These are phyloP conservation scores for Saccharomycopsis javanensis DNA, from an alignment of 805 yeast species.

Conservation along the genomic window DNA sequence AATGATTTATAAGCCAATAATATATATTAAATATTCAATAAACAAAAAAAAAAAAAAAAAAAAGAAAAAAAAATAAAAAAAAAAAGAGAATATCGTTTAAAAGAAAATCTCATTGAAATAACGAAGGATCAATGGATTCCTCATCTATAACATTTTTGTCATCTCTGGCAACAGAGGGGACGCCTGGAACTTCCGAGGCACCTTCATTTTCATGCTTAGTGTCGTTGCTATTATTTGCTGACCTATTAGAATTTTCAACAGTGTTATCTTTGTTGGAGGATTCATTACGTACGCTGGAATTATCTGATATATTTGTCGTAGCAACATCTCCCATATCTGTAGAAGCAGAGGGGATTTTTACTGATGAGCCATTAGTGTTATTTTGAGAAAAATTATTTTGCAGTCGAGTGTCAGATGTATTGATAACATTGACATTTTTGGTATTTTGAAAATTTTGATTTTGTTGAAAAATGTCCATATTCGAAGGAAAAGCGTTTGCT, in stretches of 20 bases:
- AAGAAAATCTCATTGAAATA: background rate
- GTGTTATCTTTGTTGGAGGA: background rate
- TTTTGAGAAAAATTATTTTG: background rate
- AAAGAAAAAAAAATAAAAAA: background rate
- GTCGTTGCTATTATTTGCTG: background rate
- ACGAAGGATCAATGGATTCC: background rate
- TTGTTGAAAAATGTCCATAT: background rate
- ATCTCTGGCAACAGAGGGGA: background rate
- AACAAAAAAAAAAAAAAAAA: background rate
- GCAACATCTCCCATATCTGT: background rate
- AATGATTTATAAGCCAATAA: no score
- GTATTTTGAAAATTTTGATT: background rate
- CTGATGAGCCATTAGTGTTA: background rate
- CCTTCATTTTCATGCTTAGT: background rate
- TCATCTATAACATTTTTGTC: constrained; percentile 1
- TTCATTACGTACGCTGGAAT: background rate
- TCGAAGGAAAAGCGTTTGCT: background rate
- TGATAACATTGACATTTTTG: background rate
- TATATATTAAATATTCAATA: background rate
- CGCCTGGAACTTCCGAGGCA: background rate
- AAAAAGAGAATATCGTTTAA: no score
- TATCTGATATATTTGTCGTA: background rate
- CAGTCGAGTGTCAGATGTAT: background rate
- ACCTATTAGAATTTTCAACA: background rate
- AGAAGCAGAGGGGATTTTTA: background rate